phyloP scores from a whole-genome alignment of 192 early-diverging fungal species.

The Backusella parvicylindrica region DNA sequence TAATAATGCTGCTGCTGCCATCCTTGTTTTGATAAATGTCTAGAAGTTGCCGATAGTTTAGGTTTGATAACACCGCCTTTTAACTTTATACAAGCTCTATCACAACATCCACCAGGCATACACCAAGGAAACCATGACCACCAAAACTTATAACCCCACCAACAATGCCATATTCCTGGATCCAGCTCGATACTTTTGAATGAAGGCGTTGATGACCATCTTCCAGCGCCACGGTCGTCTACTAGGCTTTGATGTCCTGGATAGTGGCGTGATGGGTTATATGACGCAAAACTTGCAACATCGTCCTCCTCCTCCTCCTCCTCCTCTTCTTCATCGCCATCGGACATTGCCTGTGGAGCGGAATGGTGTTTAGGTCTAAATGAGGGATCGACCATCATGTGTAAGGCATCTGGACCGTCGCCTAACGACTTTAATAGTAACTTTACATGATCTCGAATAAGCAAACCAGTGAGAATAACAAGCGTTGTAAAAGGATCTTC shows the following conservation, averaged over 20 bases:
- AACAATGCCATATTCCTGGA: constrained; percentile 5
- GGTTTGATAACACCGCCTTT: not conserved
- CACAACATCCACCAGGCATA: constrained; percentile 12
- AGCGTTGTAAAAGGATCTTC: constrained; percentile 13
- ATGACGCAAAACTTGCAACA: not conserved
- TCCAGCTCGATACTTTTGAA: constrained; percentile 11
- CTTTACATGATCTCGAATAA: not conserved
- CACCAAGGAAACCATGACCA: constrained; percentile 12
- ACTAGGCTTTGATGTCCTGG: constrained; percentile 1
- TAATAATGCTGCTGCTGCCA: constrained; percentile 7
- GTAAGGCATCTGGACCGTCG: not conserved
- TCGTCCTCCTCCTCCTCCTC: constrained; percentile 4
- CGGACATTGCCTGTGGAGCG: not conserved
- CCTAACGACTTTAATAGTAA: not conserved
- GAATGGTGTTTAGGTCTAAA: not conserved
- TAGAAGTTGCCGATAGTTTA: not conserved
- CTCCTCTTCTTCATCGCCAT: not conserved
- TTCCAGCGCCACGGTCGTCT: not conserved
- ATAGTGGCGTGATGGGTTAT: not conserved
- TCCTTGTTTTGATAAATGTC: constrained; percentile 5
- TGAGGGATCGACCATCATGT: not conserved
- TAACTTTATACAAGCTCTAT: not conserved
- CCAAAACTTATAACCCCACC: constrained; percentile 15
- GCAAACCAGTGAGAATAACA: constrained; percentile 1
- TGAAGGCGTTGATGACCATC: not conserved